phyloP scores from a whole-genome alignment of 108 stramenopile genomes.

The Stephanodiscus minutulus region DNA sequence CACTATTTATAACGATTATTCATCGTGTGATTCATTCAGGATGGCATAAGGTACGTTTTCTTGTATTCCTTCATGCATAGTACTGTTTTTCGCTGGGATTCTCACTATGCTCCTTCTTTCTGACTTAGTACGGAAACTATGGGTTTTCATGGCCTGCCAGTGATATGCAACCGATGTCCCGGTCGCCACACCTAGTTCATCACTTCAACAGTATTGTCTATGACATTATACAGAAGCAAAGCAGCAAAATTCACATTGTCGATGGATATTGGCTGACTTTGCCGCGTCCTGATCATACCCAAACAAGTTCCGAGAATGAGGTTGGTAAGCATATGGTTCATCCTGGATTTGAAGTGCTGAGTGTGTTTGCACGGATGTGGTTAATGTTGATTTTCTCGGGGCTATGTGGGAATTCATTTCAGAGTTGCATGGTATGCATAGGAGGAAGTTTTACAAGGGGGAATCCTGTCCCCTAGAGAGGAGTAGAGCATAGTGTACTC shows the following conservation, averaged over 20 bases:
- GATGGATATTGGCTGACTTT: constrained; percentile 82
- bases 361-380: constrained; percentile 67
- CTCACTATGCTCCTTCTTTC: background rate
- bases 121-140: constrained; percentile 71
- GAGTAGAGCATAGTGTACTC: too few relatives aligned
- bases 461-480: too few relatives aligned
- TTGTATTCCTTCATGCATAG: background rate
- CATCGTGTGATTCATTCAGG: constrained; percentile 3
- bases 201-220: constrained; percentile 68
- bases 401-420: constrained; percentile 21
- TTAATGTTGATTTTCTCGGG: constrained; percentile 54
- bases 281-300: constrained; percentile 75
- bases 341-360: constrained; percentile 72
- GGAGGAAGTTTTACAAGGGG: background rate
- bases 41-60: constrained; percentile 39
- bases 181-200: constrained; percentile 54
- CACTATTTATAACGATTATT: background rate
- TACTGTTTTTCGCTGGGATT: background rate
- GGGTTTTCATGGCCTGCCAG: constrained; percentile 63
- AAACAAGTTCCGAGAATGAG: constrained; percentile 49
- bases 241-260: constrained; percentile 44
- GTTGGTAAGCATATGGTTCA: constrained; percentile 80
- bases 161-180: constrained; percentile 57
- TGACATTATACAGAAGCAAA: constrained; percentile 38
- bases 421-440: constrained; percentile 8